phyloP scores from a whole-genome alignment of 2,329 filamentous ascomycete genomes.

The Dactylellina haptotyla region DNA sequence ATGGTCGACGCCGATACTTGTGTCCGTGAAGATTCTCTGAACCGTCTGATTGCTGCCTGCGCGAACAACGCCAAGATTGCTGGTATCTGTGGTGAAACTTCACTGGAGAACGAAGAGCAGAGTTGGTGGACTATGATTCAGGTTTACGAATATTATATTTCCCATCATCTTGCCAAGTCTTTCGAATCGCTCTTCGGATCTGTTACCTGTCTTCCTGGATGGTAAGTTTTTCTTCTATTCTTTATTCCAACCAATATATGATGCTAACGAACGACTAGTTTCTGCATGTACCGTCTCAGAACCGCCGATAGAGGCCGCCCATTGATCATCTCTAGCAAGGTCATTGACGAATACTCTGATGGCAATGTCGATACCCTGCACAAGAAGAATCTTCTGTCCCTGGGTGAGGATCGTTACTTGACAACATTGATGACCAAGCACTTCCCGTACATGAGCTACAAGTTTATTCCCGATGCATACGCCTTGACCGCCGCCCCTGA shows the following conservation, averaged over 20 bases:
- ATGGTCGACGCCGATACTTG: slow-evolving; percentile 98
- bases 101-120: slow-evolving; percentile 90
- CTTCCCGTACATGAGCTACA: slow-evolving; percentile 94
- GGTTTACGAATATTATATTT: slow-evolving; percentile 99
- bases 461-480: slow-evolving; percentile 92
- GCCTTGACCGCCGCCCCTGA: slow-evolving; percentile 94
- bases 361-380: slow-evolving; percentile 93
- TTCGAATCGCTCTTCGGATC: slow-evolving; percentile 98
- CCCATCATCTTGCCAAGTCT: slow-evolving; percentile 93
- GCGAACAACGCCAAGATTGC: slow-evolving; percentile 95
- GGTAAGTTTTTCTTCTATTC: slow-evolving; percentile 71
- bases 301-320: slow-evolving; percentile 94
- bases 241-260: neutral
- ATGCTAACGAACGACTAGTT: slow-evolving; percentile 71
- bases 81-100: slow-evolving; percentile 97
- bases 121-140: slow-evolving; percentile 99
- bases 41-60: slow-evolving; percentile 89
- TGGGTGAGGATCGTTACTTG: slow-evolving; percentile 96
- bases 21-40: slow-evolving; percentile 90
- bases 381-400: slow-evolving; percentile 89
- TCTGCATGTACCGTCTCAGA: slow-evolving; percentile 97
- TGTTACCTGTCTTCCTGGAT: slow-evolving; percentile 98
- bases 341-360: slow-evolving; percentile 88
- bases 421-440: slow-evolving; percentile 98
- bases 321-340: slow-evolving; percentile 86